A percentile compares a stretch with the other conserved stretches of the same genome.
Conservation (phyloP, 179 eudicot genomes). For the Spinacia oleracea region DNA sequence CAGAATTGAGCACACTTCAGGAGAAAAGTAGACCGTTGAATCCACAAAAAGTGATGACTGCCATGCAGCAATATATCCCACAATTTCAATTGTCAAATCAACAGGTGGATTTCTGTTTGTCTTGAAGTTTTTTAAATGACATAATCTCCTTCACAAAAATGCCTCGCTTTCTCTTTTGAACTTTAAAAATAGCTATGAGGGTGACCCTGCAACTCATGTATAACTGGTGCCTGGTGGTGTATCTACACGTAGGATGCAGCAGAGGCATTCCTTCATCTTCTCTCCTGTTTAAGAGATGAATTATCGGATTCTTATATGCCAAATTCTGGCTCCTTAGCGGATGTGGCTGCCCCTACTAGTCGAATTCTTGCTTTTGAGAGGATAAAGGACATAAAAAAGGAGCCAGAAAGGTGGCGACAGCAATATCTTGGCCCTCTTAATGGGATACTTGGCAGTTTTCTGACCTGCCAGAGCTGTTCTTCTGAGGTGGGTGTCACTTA, state of each 20-base stretch:
- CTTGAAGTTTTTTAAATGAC: not conserved
- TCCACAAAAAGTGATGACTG: slow-evolving; percentile 73
- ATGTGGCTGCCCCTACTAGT: slow-evolving; percentile 45
- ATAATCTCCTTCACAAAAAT: not conserved
- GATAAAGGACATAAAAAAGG: slow-evolving; percentile 37
- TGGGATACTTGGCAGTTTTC: slow-evolving; percentile 74
- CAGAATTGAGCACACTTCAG: slow-evolving; percentile 43
- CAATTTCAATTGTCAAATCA: slow-evolving; percentile 66
- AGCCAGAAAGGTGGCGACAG: slow-evolving; percentile 65
- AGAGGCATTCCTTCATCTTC: slow-evolving; percentile 86
- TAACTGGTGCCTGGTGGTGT: slow-evolving; percentile 16
- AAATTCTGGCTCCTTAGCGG: slow-evolving; percentile 56
- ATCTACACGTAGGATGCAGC: slow-evolving; percentile 76
- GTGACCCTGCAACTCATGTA: slow-evolving; percentile 17
- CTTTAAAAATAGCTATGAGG: not conserved
- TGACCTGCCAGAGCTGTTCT: slow-evolving; percentile 80
- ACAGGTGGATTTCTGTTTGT: slow-evolving; percentile 50
- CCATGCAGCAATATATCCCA: slow-evolving; percentile 62
- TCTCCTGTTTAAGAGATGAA: slow-evolving; percentile 87
- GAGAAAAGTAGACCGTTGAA: slow-evolving; percentile 50
- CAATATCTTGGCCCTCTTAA: slow-evolving; percentile 82
- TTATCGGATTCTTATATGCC: slow-evolving; percentile 56
- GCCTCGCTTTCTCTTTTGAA: not conserved
- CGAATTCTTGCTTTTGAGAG: slow-evolving; percentile 46
- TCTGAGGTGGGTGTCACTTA: slow-evolving; percentile 72